Conservation (phyloP, 345 rosid species). For the Linum tenue region DNA sequence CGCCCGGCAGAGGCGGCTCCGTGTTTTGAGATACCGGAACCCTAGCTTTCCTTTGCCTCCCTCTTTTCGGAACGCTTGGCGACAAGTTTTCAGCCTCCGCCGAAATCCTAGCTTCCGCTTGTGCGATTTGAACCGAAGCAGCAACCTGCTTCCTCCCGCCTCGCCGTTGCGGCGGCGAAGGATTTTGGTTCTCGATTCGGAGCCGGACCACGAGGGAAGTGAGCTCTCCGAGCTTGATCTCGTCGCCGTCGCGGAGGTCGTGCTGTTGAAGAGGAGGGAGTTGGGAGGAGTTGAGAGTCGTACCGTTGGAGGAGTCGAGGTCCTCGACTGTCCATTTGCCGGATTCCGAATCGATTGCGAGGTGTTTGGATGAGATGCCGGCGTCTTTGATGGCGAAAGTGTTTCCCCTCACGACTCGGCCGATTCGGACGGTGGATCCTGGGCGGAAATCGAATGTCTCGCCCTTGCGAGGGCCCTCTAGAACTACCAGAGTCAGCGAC, state of each 20-base stretch:
- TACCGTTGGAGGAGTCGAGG: constrained; percentile 82
- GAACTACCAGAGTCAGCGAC: constrained; percentile 35
- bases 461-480: constrained; percentile 63
- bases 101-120: constrained; percentile 16
- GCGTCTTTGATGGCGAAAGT: constrained; percentile 50
- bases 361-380: constrained; percentile 78
- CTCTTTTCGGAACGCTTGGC: constrained; percentile 10
- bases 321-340: constrained; percentile 62
- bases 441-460: constrained; percentile 45
- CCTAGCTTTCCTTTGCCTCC: constrained; percentile 24
- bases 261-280: constrained; percentile 34
- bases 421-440: constrained; percentile 45
- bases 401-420: constrained; percentile 73
- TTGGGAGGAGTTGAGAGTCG: constrained; percentile 36
- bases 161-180: constrained; percentile 22
- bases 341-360: constrained; percentile 40
- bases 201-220: constrained; percentile 45
- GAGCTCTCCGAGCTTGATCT: constrained; percentile 65
- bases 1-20: not conserved
- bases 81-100: not conserved
- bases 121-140: not conserved
- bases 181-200: constrained; percentile 9
- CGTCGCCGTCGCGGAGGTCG: constrained; percentile 48
- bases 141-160: constrained; percentile 3
- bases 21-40: constrained; percentile 3